Evolutionary conservation across 129 eudicot genomes (phyloP).

Genomic region (sunflower (Helianthus annuus)): HanXRQr2.0-SUNRISE NC_035438.2:29334285-29334784

Average conservation of each 20-base stretch:
- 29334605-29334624: too few species aligned
- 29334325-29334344: constrained; percentile 20
- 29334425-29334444: not conserved
- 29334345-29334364: constrained; percentile 18
- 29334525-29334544: not conserved
- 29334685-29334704: too few species aligned
- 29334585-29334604: too few species aligned
- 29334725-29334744: too few species aligned
- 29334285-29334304: constrained; percentile 5
- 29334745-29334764: too few species aligned
- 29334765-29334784: too few species aligned
- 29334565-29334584: too few species aligned
- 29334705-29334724: too few species aligned
- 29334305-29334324: constrained; percentile 21
- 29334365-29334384: constrained; percentile 36
- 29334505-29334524: not conserved
- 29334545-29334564: too few species aligned
- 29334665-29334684: too few species aligned
- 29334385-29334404: constrained; percentile 26
- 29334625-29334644: too few species aligned
- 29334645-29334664: too few species aligned
- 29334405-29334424: constrained; percentile 36
- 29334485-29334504: not conserved
- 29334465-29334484: not conserved
- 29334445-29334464: not conserved